A percentile compares a stretch with the other conserved stretches of the same genome.
These are phyloP conservation scores for Graphilbum ipis-grandicollis DNA, from an alignment of 2,329 filamentous ascomycete genomes.

Conservation along the genomic window DNA sequence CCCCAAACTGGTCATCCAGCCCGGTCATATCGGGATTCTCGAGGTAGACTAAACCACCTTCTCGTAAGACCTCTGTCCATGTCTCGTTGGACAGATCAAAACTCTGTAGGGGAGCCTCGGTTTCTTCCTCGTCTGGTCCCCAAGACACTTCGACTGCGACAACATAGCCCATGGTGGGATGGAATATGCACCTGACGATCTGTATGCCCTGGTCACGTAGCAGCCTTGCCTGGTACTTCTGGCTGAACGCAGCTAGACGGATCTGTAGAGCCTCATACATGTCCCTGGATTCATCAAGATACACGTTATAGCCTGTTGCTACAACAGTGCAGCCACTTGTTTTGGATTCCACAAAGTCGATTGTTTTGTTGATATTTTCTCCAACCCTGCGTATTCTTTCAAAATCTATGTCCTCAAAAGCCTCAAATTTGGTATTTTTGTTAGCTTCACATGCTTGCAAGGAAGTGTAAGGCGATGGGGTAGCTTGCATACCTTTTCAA, in stretches of 20 bases:
- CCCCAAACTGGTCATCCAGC: constrained; percentile 67
- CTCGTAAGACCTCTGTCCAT: constrained; percentile 68
- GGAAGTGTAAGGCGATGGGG: neutral
- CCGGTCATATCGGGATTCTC: constrained; percentile 71
- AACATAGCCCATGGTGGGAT: constrained; percentile 83
- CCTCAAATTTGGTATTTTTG: constrained; percentile 19
- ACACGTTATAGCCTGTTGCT: constrained; percentile 48
- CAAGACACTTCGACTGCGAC: constrained; percentile 52
- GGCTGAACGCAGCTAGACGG: constrained; percentile 51
- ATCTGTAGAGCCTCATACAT: constrained; percentile 62
- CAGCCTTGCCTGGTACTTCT: constrained; percentile 42
- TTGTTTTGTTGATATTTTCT: constrained; percentile 26
- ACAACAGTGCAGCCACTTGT: constrained; percentile 58
- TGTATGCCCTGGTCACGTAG: constrained; percentile 38
- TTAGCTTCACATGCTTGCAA: neutral
- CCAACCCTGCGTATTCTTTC: constrained; percentile 34
- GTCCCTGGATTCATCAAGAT: constrained; percentile 63
- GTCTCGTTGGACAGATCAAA: no score
- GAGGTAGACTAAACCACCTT: constrained; percentile 59
- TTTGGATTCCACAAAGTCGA: constrained; percentile 67
- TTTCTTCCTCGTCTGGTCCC: no score
- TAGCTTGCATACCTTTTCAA: neutral
- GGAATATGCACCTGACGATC: constrained; percentile 65
- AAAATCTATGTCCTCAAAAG: constrained; percentile 34
- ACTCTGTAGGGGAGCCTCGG: no score